Conservation (phyloP, 108 stramenopile genomes). For the Poteriospumella lacustris region DNA sequence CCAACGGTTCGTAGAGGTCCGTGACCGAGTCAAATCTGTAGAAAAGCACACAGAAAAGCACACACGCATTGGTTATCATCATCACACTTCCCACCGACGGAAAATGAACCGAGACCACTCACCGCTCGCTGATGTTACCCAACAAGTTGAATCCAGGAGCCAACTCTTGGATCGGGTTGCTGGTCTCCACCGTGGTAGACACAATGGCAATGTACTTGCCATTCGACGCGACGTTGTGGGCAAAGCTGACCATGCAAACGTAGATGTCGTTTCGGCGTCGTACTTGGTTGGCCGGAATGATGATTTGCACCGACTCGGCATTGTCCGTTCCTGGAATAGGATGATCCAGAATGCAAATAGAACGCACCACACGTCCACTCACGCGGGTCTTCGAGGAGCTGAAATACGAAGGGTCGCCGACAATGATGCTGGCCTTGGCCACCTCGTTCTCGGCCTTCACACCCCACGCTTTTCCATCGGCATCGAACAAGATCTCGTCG, state of each 20-base stretch:
- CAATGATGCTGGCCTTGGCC: slow-evolving; percentile 90
- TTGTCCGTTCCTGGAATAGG: slow-evolving; percentile 58
- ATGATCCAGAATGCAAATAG: slow-evolving; percentile 94
- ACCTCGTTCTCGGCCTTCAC: slow-evolving; percentile 72
- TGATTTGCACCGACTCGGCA: slow-evolving; percentile 85
- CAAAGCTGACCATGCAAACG: slow-evolving; percentile 73
- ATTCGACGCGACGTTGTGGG: slow-evolving; percentile 67
- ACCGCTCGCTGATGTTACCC: slow-evolving; percentile 77
- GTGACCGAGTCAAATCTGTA: slow-evolving; percentile 75
- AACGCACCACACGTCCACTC: slow-evolving; percentile 83
- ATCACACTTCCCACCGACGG: neutral
- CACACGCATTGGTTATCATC: neutral
- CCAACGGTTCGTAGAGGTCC: slow-evolving; percentile 77
- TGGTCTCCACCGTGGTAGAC: slow-evolving; percentile 85
- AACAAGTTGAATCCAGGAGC: slow-evolving; percentile 79
- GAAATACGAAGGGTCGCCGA: slow-evolving; percentile 96
- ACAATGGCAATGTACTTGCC: slow-evolving; percentile 96
- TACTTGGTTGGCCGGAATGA: slow-evolving; percentile 94
- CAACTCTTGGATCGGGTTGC: slow-evolving; percentile 84
- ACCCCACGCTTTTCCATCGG: slow-evolving; percentile 76
- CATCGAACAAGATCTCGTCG: slow-evolving; percentile 84
- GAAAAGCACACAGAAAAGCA: slow-evolving; percentile 17
- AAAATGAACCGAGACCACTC: neutral
- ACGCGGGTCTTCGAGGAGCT: slow-evolving; percentile 47
- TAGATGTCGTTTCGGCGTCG: slow-evolving; percentile 90